Evolutionary conservation across 1,139 yeast genomes (phyloP), one percentile per base, ranked within the genome.

Genomic region (Suhomyces taliae): DNA sequence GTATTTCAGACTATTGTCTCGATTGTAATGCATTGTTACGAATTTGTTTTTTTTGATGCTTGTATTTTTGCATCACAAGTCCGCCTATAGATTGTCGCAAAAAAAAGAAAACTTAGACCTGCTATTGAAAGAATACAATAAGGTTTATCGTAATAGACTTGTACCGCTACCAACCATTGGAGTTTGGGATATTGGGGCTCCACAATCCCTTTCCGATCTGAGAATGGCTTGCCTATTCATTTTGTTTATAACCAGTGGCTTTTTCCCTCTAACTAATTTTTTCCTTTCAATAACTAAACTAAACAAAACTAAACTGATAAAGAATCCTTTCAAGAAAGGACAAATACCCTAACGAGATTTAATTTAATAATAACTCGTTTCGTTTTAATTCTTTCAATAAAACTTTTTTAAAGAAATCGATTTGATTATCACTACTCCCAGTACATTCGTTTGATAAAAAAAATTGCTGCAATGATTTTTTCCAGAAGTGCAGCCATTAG

Each of bases 401-500:
- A 11, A 11, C 31, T 8, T 38, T 24, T 24, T 12, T 38, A 36
- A 37, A 29, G 24, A 19, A 29, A 37, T 33, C 24, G 29, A 44
- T 35, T 29, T 41, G 9, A 27, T 34, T 24, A 41, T 15, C n/a
- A 24, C 36, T 9, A 12, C 29, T 27, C 33, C 44, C 44, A 31
- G n/a, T 35, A 34, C 51, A 34, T 38, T 47, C 46, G 46, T 34
- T 47, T 40, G 24, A 19, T 11, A 29, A 29, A 29, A 36, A 5
- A 6, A 34, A 15, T 26, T 27, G n/a, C 12, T 29, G 43, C 34
- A 38, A 53, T 52, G 55, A 47, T 53, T 31, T 53, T 53, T 35
- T 47, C 54, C 19, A 53, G 46, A 46, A 40, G 51, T 29, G 50
- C 55, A 36, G 48, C 50, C 35, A 31, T 52, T 34, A 38, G 51